A percentile compares a stretch with the other conserved stretches of the same genome.
These are phyloP conservation scores for Agroathelia rolfsii DNA, from an alignment of 1,284 basidiomycete species.

Conservation along the genomic window DNA sequence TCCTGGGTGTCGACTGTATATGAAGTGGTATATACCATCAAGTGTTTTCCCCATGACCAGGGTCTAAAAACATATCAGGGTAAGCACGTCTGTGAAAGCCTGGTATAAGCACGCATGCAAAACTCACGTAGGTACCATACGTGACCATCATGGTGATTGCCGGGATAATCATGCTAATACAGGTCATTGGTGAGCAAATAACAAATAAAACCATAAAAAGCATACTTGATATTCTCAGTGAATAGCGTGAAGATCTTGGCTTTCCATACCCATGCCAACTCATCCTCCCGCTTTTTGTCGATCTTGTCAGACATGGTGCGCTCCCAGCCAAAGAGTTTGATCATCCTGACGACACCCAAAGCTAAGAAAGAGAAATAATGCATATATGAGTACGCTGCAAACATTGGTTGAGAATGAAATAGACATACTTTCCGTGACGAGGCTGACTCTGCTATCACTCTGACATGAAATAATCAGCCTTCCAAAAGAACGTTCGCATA, in stretches of 20 bases:
- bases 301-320: slow-evolving; percentile 40
- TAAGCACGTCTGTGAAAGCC: slow-evolving; percentile 7
- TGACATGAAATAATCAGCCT: not conserved
- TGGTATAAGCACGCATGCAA: not conserved
- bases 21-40: slow-evolving; percentile 12
- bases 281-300: slow-evolving; percentile 22
- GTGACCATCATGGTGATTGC: slow-evolving; percentile 24
- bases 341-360: slow-evolving; percentile 38
- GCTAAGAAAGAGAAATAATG: no score
- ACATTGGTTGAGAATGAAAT: no score
- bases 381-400: no score
- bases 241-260: slow-evolving; percentile 17
- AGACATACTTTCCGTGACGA: slow-evolving; percentile 30
- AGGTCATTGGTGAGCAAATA: not conserved
- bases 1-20: slow-evolving; percentile 3
- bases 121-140: slow-evolving; percentile 14
- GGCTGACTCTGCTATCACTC: slow-evolving; percentile 28
- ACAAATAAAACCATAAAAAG: slow-evolving; percentile 11
- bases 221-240: slow-evolving; percentile 16
- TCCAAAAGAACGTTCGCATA: not conserved
- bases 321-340: slow-evolving; percentile 69
- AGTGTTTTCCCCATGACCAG: slow-evolving; percentile 13
- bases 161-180: slow-evolving; percentile 18
- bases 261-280: slow-evolving; percentile 12
- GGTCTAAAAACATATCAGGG: slow-evolving; percentile 11